phyloP scores from a whole-genome alignment of 768 basidiomycete species.

The Calocybe cyanea region DNA sequence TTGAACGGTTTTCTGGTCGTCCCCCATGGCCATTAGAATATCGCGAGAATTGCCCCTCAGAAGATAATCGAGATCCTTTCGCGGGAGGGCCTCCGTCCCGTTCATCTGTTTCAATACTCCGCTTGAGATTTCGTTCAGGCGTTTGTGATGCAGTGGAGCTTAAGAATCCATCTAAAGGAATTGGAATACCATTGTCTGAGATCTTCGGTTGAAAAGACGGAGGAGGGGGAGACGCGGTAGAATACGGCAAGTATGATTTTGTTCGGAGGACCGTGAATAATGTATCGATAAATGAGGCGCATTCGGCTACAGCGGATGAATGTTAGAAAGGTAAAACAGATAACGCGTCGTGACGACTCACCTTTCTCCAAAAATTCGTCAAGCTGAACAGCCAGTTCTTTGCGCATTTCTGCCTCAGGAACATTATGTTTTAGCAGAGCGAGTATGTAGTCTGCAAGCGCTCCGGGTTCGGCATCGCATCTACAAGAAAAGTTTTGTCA shows the following conservation, averaged over 20 bases:
- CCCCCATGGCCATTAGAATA: conserved; percentile 40
- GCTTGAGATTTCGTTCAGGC: conserved; percentile 59
- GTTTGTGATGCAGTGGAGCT: conserved; percentile 38
- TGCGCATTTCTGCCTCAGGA: conserved; percentile 76
- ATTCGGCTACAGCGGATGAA: conserved; percentile 42
- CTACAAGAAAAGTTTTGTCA: conserved; percentile 35
- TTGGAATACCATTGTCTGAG: conserved; percentile 70
- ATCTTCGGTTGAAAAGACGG: conserved; percentile 37
- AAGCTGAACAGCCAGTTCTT: conserved; percentile 71
- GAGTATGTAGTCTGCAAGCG: conserved; percentile 91
- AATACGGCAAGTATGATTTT: conserved; percentile 82
- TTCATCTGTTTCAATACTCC: conserved; percentile 60
- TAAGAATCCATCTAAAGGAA: conserved; percentile 67
- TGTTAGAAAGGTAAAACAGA: conserved; percentile 14
- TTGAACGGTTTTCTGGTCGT: conserved; percentile 27
- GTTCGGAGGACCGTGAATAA: conserved; percentile 83
- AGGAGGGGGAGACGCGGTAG: conserved; percentile 35
- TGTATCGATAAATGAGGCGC: conserved; percentile 72
- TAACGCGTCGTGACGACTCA: conserved; percentile 31
- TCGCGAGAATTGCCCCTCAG: conserved; percentile 66
- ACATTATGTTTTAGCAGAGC: conserved; percentile 91
- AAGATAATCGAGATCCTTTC: conserved; percentile 68
- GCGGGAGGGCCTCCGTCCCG: conserved; percentile 53
- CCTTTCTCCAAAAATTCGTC: conserved; percentile 94
- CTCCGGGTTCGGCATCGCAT: conserved; percentile 94